phyloP scores from a whole-genome alignment of 108 stramenopile genomes.

The Nitzschia sp. region DNA sequence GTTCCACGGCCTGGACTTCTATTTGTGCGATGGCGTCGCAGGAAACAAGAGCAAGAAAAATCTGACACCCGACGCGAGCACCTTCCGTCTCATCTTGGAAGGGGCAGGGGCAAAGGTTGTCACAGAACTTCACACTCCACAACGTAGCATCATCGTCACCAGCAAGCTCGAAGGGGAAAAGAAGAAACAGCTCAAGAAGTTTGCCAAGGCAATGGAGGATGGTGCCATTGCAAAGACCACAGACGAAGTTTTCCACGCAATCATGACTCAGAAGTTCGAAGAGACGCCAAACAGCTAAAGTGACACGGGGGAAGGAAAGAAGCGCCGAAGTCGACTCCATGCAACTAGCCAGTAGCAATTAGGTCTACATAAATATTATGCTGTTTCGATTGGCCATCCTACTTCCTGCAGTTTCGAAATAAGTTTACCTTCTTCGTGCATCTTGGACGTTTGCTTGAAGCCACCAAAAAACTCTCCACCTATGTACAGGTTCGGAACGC shows the following conservation, averaged over 20 bases:
- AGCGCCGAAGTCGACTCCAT: not conserved
- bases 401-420: constrained; percentile 17
- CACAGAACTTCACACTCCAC: not conserved
- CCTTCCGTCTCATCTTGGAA: constrained; percentile 48
- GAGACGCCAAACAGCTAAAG: not conserved
- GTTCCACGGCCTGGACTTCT: constrained; percentile 40
- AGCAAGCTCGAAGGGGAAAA: constrained; percentile 19
- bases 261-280: constrained; percentile 18
- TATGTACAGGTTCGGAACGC: constrained; percentile 74
- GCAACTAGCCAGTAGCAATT: no score
- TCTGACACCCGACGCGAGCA: constrained; percentile 50
- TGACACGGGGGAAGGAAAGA: no score
- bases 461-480: constrained; percentile 73
- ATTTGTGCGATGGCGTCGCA: constrained; percentile 57
- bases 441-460: constrained; percentile 38
- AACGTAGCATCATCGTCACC: constrained; percentile 1
- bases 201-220: constrained; percentile 7
- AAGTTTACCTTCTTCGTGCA: constrained; percentile 26
- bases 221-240: constrained; percentile 16
- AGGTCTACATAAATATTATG: not conserved
- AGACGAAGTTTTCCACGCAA: constrained; percentile 23
- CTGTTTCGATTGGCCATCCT: constrained; percentile 27
- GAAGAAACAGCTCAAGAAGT: constrained; percentile 1
- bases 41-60: constrained; percentile 30
- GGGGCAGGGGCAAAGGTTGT: constrained; percentile 58